Evolutionary conservation across 495 filamentous ascomycete genomes (phyloP).

Genomic region (Penicillium canescens): DNA sequence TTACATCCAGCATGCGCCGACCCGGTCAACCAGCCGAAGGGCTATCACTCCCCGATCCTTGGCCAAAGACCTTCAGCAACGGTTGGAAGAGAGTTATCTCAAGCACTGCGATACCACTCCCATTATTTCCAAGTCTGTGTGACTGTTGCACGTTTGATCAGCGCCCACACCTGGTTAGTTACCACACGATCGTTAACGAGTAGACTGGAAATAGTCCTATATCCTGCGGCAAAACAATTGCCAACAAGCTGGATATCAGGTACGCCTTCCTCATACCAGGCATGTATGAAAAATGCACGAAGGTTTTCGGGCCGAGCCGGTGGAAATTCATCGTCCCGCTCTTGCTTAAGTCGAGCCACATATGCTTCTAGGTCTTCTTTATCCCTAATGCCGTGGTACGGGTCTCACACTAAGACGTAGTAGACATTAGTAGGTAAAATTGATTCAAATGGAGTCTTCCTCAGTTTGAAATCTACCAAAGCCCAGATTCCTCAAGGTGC

Average conservation of each 20-base stretch:
- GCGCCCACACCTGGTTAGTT: constrained; percentile 68
- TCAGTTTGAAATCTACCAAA: constrained; percentile 52
- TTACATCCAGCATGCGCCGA: constrained; percentile 4
- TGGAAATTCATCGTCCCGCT: not conserved
- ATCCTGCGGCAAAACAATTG: too few relatives aligned
- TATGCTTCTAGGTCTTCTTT: not conserved
- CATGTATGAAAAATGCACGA: not conserved
- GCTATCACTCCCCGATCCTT: constrained; percentile 50
- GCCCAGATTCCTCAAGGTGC: constrained; percentile 59
- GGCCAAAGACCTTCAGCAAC: constrained; percentile 53
- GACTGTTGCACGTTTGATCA: constrained; percentile 66
- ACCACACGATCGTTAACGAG: too few relatives aligned
- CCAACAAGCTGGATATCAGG: too few relatives aligned
- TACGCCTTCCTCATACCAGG: too few relatives aligned
- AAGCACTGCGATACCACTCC: constrained; percentile 59
- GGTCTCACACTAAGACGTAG: not conserved
- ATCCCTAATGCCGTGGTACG: not conserved
- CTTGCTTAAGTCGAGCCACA: not conserved
- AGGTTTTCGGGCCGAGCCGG: not conserved
- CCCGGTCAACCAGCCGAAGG: not conserved
- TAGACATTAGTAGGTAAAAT: not conserved
- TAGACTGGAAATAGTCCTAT: too few relatives aligned
- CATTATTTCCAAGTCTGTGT: constrained; percentile 71
- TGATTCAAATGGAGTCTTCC: constrained; percentile 22
- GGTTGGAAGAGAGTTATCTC: constrained; percentile 55